Evolutionary conservation across 768 basidiomycete genomes (phyloP).

Genomic region (Lactarius akahatsu): DNA sequence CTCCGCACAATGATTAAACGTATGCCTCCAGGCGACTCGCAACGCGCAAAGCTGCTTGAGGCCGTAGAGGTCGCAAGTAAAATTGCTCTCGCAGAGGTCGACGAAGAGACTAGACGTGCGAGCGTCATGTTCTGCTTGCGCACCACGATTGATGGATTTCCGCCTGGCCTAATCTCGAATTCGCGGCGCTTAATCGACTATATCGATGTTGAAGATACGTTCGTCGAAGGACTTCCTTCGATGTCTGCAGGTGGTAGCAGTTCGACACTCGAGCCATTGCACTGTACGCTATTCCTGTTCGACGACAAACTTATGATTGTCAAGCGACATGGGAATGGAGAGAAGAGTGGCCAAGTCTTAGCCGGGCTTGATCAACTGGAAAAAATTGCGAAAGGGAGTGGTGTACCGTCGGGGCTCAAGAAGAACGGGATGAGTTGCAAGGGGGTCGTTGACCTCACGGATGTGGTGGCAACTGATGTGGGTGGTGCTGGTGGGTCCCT

Average conservation of each 20-base stretch:
- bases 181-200: conserved; percentile 87
- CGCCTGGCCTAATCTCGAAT: conserved; percentile 85
- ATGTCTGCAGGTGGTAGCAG: conserved; percentile 41
- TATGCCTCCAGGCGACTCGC: conserved; percentile 75
- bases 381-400: conserved; percentile 60
- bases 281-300: conserved; percentile 90
- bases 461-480: conserved; percentile 79
- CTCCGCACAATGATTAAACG: conserved; percentile 92
- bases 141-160: conserved; percentile 86
- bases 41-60: conserved; percentile 74
- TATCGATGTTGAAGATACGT: conserved; percentile 86
- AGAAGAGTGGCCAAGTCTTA: conserved; percentile 68
- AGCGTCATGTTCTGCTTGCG: conserved; percentile 84
- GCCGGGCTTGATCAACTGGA: conserved; percentile 80
- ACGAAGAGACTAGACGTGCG: conserved; percentile 87
- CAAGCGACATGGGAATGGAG: conserved; percentile 77
- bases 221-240: conserved; percentile 54
- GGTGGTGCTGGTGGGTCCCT: conserved; percentile 73
- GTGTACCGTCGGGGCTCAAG: conserved; percentile 62
- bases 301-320: conserved; percentile 91
- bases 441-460: conserved; percentile 81
- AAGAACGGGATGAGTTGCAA: conserved; percentile 82
- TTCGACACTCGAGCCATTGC: conserved; percentile 49
- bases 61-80: conserved; percentile 86
- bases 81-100: conserved; percentile 89